Conservation (phyloP, 495 filamentous ascomycete genomes). For the Trypethelium eluteriae region DNA sequence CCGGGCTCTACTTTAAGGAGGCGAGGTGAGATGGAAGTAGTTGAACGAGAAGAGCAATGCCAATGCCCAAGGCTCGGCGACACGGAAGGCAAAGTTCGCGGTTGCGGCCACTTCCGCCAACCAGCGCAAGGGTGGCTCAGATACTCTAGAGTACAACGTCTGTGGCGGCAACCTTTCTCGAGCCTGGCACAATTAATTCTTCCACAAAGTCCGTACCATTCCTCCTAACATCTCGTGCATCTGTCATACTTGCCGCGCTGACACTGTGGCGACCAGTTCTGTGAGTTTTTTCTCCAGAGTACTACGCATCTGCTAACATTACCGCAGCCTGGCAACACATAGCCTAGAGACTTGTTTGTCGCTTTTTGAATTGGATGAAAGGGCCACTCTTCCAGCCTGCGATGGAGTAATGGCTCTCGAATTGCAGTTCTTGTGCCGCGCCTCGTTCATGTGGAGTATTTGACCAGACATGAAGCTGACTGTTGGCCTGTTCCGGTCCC, state of each 20-base stretch:
- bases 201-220: too few species aligned
- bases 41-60: too few species aligned
- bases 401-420: constrained; percentile 8
- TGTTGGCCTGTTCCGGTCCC: neutral
- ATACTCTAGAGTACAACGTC: too few species aligned
- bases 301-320: neutral
- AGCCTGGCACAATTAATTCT: neutral
- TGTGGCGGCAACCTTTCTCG: neutral
- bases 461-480: constrained; percentile 12
- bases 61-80: too few species aligned
- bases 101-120: too few species aligned
- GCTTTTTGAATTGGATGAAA: constrained; percentile 5
- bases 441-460: constrained; percentile 13
- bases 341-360: neutral
- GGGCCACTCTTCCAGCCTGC: constrained; percentile 5
- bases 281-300: neutral
- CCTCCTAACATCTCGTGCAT: too few species aligned
- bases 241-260: neutral
- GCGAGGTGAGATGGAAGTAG: too few species aligned
- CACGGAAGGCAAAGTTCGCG: too few species aligned
- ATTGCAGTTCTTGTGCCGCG: neutral
- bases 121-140: too few species aligned
- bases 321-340: neutral
- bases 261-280: neutral
- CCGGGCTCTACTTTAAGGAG: too few species aligned